Evolutionary conservation across 495 filamentous ascomycete species (phyloP), one percentile per base, ranked within the genome.

Genomic region (Penicillium dipodomyicola): DNA sequence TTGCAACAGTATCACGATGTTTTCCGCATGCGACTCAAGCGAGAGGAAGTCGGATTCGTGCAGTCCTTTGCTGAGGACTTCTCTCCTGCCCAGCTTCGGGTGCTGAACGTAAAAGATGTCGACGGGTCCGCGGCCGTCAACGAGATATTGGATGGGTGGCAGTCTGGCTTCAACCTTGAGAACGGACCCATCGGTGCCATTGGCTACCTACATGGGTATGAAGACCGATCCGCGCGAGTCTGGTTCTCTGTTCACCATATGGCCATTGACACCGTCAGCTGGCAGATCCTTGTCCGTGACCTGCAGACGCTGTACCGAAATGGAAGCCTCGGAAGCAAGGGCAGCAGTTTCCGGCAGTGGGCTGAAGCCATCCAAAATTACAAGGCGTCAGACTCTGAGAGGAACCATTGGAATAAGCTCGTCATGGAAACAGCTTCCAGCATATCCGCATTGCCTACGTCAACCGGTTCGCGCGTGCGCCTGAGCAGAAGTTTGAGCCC

Each of bases 141-240:
- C 15, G 19, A 42, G 19, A 22, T 42, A 19, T 22, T 42, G 40
- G 40, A 42, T 17, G 40, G 22, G 19, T 42, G 40, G 40, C 40
- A 42, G 40, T 42, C 40, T 42, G 40, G 40, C 40, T 42, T 42
- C 11, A 22, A 42, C 40, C 40, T 42, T 42, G 40, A 42, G 19
- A 42, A 42, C 40, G 40, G 40, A 42, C 40, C 40, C 40, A 42
- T 42, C 40, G 40, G 40, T 42, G 40, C 40, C 19, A 42, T 42
- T 42, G 40, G 40, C 40, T 42, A 42, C 19, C 40, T 42, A 11
- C 40, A 42, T 22, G 40, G 40, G 40, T 42, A 42, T 17, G 40
- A 42, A 42, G 40, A 42, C 40, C 17, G 10, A 20, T 42, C 40
- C 17, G 40, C 40, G 19, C 17, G 40, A 42, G 40, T 42, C 7